Evolutionary conservation across 1,284 basidiomycete species (phyloP), one percentile per base, ranked within the genome.

Genomic region (Quambalaria eucalypti): DNA sequence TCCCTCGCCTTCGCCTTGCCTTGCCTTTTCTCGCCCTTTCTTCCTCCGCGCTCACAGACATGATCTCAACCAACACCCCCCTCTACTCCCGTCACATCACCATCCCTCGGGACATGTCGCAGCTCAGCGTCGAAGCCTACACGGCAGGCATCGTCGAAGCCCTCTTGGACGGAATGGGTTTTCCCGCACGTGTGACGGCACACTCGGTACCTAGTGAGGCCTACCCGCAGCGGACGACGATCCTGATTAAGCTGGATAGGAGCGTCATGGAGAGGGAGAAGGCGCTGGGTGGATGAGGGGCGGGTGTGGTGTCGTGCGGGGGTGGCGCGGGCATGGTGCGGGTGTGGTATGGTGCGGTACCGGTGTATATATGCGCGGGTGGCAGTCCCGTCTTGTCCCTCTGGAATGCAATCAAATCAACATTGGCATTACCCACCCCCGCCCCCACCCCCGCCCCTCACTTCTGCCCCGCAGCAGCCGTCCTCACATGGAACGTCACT

Each of bases 61-160:
- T 98, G 95, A 90, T 99, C 63, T 88, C 93, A 58, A 88, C 95
- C 79, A 97, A 99, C 73, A 86, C 90, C 71, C 92, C 95, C 10
- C 83, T 87, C 21, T 82, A 97, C 62, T 91, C 95, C 54, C 84
- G 88, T 62, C 82, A 88, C 66, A 90, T 99, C 60, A 90, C 90
- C 19, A 86, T 97, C 25, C 95, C 93, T 5, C 85, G 85, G 66
- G 95, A 98, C 71, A 87, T 98, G 84, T 87, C 84, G 61, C 86
- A 90, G 68, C 81, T 99, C 36, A 91, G 87, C 68, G 96, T 92
- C 71, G 96, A 92, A 33, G 96, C 93, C 1, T 88, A 95, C 73
- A 91, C 91, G 0, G 93, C 93, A 4, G 93, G 95, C 0, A 86
- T 98, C 54, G 91, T 99, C 3, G 95, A 99, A 78, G 93, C 91